phyloP scores from a whole-genome alignment of 495 filamentous ascomycete genomes.

The Penicillium nucicola region DNA sequence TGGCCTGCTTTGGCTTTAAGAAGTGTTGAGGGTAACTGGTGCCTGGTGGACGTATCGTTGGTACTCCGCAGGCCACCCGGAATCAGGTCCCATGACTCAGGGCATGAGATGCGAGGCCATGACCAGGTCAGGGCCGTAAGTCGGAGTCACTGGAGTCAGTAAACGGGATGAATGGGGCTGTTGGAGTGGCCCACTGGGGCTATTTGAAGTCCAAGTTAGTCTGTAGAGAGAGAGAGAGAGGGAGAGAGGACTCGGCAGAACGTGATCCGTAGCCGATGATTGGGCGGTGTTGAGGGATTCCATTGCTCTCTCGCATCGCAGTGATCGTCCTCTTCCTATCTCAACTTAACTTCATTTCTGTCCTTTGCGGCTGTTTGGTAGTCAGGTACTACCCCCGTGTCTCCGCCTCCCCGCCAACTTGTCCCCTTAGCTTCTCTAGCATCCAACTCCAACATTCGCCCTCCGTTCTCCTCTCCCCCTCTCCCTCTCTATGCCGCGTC shows the following conservation, averaged over 20 bases:
- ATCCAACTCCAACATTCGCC: slow-evolving; percentile 9
- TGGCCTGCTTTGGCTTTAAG: too few relatives aligned
- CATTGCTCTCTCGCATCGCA: slow-evolving; percentile 7
- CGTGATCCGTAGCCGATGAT: slow-evolving; percentile 29
- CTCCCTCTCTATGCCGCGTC: slow-evolving; percentile 26
- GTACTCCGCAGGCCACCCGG: too few relatives aligned
- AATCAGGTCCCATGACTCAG: slow-evolving; percentile 18
- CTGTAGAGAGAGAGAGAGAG: neutral
- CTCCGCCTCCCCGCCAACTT: slow-evolving; percentile 22
- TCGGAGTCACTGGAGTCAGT: neutral
- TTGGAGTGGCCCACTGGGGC: too few relatives aligned
- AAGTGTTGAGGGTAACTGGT: too few relatives aligned
- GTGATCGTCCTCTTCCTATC: slow-evolving; percentile 5
- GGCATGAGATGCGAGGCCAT: slow-evolving; percentile 18
- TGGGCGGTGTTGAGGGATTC: slow-evolving; percentile 21
- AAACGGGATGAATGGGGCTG: too few relatives aligned
- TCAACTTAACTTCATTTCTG: slow-evolving; percentile 5
- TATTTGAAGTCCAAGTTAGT: too few relatives aligned
- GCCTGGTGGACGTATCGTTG: too few relatives aligned
- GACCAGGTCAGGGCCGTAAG: slow-evolving; percentile 8
- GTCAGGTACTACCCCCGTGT: slow-evolving; percentile 20
- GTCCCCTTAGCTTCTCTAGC: slow-evolving; percentile 26
- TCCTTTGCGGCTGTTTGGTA: slow-evolving; percentile 17
- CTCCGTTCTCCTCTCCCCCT: slow-evolving; percentile 3
- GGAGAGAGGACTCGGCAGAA: slow-evolving; percentile 12